phyloP scores from a whole-genome alignment of 306 rosid species.

The Castanea sativa region DNA sequence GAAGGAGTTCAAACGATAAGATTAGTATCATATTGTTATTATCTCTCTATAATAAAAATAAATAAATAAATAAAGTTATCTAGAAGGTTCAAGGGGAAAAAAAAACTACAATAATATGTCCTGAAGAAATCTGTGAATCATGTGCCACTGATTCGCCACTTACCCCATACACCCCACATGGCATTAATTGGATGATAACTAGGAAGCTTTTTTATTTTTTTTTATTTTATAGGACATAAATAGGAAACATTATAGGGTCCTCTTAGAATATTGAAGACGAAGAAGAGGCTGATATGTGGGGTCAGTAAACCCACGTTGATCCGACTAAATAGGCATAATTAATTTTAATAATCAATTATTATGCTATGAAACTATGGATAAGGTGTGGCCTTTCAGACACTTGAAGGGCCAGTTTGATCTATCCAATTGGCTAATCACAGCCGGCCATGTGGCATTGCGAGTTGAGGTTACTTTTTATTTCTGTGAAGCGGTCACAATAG shows the following conservation, averaged over 20 bases:
- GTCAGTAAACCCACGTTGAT: background rate
- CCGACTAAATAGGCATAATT: background rate
- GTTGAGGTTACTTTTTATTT: background rate
- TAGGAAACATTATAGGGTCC: background rate
- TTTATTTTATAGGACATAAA: background rate
- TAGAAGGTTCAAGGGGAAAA: background rate
- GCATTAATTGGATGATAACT: too few relatives aligned
- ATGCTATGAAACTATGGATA: background rate
- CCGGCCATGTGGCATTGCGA: background rate
- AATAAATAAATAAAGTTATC: background rate
- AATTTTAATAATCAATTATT: background rate
- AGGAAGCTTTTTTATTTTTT: background rate
- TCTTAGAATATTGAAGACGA: background rate
- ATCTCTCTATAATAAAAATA: too few relatives aligned
- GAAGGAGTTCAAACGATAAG: too few relatives aligned
- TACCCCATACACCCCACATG: too few relatives aligned
- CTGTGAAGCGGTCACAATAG: too few relatives aligned
- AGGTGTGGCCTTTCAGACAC: background rate
- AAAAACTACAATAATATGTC: background rate
- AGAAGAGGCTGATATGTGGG: background rate
- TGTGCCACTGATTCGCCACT: too few relatives aligned
- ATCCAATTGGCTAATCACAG: background rate
- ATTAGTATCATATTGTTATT: too few relatives aligned
- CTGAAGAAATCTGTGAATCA: too few relatives aligned
- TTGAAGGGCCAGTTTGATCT: slow-evolving; percentile 4